Base-by-base conservation (phyloP, 106 monocot genomes). In the Chionographis japonica region DNA sequence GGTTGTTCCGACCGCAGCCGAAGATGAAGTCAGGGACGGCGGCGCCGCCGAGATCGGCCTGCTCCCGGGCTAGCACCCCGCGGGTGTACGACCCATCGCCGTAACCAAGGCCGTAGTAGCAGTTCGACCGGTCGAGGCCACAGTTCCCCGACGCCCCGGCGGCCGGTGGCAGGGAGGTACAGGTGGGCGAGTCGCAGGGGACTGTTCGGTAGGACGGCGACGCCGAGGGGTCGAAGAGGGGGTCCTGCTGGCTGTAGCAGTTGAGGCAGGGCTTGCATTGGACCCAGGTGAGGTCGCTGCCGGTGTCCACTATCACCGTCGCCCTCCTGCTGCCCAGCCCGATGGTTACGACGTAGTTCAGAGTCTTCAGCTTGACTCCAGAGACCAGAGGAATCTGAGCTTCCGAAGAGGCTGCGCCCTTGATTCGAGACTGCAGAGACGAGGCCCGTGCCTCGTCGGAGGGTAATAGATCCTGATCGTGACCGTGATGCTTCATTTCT, bases 231-330 rank as follows among this genome's bases (percentile, higher is more conserved):
- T 87, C 77, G 72, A 84, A 91, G 12, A 87, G 62, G 4, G 91
- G 91, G 53, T 80, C 88, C 37, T 75, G 67, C 58, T 92, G 88
- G 60, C 67, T 72, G 80, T 92, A 85, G 79, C 91, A 92, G 61
- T 60, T 70, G 20, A 40, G 15, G 75, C 91, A 92, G 11, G 91
- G 88, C 37, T 73, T 72, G 74, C 75, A 65, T 56, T 74, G 79
- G 19, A 79, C 52, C 83, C 78, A 74, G 3, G 78, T 72, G n/a
- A 73, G 70, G 61, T 78, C 73, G 60, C 78, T 70, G 8, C 83
- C 70, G 40, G 27, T 27, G 27, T 27, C 27, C 27, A 27, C 27
- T 27, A 27, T 27, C 27, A 27, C 27, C 27, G 27, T 27, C 1
- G 27, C 27, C 27, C 27, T 27, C 27, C 27, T 27, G 27, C 27